Evolutionary conservation across 768 basidiomycete genomes (phyloP).

Genomic region (Naganishia friedmannii): DNA sequence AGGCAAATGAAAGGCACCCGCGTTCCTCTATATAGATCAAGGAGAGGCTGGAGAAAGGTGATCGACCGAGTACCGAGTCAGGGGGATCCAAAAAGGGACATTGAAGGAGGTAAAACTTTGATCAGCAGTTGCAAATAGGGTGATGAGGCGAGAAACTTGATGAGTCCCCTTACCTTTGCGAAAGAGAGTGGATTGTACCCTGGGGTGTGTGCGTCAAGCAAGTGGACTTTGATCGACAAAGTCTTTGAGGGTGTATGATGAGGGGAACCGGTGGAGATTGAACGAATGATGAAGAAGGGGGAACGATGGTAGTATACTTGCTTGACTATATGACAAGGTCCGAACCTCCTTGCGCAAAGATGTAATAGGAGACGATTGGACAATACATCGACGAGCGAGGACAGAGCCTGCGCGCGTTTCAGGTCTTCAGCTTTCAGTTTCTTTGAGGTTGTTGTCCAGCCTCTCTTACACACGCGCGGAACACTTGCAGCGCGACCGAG

Average conservation of each 20-base stretch:
- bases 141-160: background rate
- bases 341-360: no score
- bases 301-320: background rate
- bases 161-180: background rate
- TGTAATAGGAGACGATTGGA: no score
- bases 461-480: no score
- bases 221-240: constrained; percentile 25
- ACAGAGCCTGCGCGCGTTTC: background rate
- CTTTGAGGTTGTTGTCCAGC: no score
- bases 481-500: no score
- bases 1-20: background rate
- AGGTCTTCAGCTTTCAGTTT: background rate
- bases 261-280: background rate
- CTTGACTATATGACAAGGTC: background rate
- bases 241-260: background rate
- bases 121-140: background rate
- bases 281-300: no score
- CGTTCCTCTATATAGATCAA: constrained; percentile 12
- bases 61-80: background rate
- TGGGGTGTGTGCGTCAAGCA: constrained; percentile 5
- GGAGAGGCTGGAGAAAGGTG: constrained; percentile 4
- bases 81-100: background rate
- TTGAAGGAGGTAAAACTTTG: background rate
- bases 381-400: no score
- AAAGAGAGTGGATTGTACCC: constrained; percentile 13